phyloP scores from a whole-genome alignment of 805 yeast genomes.

The Starmerella tilneyi region DNA sequence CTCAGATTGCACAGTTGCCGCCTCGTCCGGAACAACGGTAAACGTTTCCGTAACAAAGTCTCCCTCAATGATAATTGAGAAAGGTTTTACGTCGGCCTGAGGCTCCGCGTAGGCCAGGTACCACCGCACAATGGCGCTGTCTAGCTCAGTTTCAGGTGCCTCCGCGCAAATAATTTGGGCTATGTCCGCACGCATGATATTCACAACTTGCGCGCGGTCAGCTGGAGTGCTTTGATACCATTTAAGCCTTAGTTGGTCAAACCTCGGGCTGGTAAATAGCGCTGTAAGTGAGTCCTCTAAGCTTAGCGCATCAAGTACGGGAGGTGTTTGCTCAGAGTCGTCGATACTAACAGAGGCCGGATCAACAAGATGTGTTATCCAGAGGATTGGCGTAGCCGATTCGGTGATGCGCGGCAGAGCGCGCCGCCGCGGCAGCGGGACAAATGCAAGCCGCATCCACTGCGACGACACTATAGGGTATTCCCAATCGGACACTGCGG shows the following conservation, averaged over 20 bases:
- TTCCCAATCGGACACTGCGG: constrained; percentile 7
- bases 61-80: constrained; percentile 2
- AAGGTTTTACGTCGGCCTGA: not conserved
- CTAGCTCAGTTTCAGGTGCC: constrained; percentile 2
- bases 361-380: constrained; percentile 6
- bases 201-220: not conserved
- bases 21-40: not conserved
- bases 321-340: too few species aligned
- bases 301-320: not conserved
- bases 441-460: constrained; percentile 6
- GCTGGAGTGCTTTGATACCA: constrained; percentile 9
- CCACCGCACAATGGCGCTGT: constrained; percentile 7
- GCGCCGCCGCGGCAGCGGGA: not conserved
- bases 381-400: not conserved
- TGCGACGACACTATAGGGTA: constrained; percentile 19
- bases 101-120: constrained; percentile 6
- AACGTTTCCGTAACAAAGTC: constrained; percentile 13
- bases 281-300: not conserved
- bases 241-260: constrained; percentile 4
- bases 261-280: constrained; percentile 8
- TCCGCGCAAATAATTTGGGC: not conserved
- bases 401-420: not conserved
- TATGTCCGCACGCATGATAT: constrained; percentile 7
- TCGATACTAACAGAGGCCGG: too few species aligned
- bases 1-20: not conserved